Evolutionary conservation across 2,329 filamentous ascomycete genomes (phyloP).

Genomic region (Fusarium sp.): DNA sequence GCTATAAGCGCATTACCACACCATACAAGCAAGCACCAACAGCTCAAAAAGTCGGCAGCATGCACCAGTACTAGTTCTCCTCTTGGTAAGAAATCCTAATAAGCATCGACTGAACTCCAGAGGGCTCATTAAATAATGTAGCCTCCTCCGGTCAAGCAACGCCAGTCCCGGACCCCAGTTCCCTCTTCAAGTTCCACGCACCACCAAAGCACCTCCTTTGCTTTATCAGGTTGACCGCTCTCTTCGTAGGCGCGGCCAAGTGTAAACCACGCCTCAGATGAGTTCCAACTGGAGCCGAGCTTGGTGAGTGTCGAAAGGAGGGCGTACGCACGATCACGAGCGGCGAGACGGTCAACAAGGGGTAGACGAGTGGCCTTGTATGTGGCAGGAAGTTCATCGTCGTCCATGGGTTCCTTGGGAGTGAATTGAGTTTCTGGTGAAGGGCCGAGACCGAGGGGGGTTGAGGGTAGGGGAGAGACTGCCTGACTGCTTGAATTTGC

Average conservation of each 20-base stretch:
- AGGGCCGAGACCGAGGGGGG: constrained; percentile 61
- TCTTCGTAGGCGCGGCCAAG: constrained; percentile 90
- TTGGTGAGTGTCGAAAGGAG: constrained; percentile 87
- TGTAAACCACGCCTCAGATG: constrained; percentile 92
- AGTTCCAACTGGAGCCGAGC: constrained; percentile 88
- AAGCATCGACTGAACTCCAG: neutral
- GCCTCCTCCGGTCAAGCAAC: constrained; percentile 73
- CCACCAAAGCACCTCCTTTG: constrained; percentile 96
- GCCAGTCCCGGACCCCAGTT: constrained; percentile 83
- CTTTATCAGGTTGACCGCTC: constrained; percentile 85
- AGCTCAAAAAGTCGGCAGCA: neutral
- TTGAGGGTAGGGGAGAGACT: constrained; percentile 53
- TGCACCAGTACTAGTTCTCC: constrained; percentile 6
- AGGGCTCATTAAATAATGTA: constrained; percentile 63
- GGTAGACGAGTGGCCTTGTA: constrained; percentile 74
- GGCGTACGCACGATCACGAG: constrained; percentile 88
- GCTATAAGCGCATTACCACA: neutral
- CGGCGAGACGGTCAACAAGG: constrained; percentile 84
- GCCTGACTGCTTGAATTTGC: constrained; percentile 14
- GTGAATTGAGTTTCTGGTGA: constrained; percentile 36
- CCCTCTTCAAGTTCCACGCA: constrained; percentile 94
- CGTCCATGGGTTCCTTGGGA: constrained; percentile 43
- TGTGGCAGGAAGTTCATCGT: constrained; percentile 61
- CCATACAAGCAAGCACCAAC: neutral
- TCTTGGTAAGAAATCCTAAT: constrained; percentile 7